Conservation (phyloP, 768 basidiomycete species). For the Phaeotremella skinneri region DNA sequence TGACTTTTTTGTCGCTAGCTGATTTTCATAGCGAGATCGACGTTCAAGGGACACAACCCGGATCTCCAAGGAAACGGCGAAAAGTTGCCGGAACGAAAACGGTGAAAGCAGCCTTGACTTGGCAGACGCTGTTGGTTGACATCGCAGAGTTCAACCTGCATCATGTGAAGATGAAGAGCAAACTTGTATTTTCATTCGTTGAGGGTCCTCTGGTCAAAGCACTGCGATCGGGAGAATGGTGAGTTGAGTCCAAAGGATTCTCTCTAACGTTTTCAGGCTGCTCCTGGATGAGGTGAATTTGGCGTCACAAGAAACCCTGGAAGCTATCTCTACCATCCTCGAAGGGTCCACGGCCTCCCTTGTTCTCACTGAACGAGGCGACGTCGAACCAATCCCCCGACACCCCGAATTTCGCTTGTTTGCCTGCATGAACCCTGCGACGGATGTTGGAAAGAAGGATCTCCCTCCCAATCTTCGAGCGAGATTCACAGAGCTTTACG, state of each 20-base stretch:
- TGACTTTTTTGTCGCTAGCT: background rate
- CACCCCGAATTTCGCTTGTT: constrained; percentile 95
- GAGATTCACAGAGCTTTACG: constrained; percentile 92
- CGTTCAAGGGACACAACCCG: constrained; percentile 20
- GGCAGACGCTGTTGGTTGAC: constrained; percentile 66
- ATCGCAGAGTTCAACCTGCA: constrained; percentile 81
- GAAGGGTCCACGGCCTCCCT: constrained; percentile 83
- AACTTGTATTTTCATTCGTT: constrained; percentile 89
- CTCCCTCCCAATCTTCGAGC: constrained; percentile 84
- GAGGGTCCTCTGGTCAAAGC: constrained; percentile 96
- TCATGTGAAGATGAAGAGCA: constrained; percentile 77
- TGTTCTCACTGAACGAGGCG: constrained; percentile 87
- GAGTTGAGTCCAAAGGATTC: constrained; percentile 44
- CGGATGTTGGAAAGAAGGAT: constrained; percentile 97
- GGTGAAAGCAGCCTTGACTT: constrained; percentile 53
- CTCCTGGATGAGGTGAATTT: constrained; percentile 95
- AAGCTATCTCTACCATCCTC: constrained; percentile 83
- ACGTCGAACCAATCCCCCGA: constrained; percentile 80
- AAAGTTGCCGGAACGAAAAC: constrained; percentile 58
- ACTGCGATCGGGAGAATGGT: constrained; percentile 86
- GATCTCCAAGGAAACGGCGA: constrained; percentile 66
- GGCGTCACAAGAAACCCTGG: constrained; percentile 88
- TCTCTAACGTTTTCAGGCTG: constrained; percentile 60
- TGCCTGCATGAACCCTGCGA: constrained; percentile 99
- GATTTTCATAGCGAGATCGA: constrained; percentile 11